Percentiles rank a stretch among this genome's conserved stretches.
Conservation (phyloP, 2,329 filamentous ascomycete genomes). For the Nemania diffusa region DNA sequence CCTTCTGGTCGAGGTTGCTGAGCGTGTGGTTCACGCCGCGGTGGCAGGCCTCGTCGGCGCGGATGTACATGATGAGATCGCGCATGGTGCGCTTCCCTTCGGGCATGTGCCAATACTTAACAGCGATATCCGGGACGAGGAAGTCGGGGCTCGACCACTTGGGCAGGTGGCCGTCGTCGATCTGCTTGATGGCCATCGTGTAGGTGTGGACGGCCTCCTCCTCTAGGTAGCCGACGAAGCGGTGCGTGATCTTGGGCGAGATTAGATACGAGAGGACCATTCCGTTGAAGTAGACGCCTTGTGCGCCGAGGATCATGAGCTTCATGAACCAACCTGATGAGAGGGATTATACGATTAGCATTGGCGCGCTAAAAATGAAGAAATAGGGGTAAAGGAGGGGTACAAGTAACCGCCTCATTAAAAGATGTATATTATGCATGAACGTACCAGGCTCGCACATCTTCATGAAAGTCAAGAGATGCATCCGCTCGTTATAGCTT, state of each 20-base stretch:
- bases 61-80: slow-evolving; percentile 87
- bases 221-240: slow-evolving; percentile 96
- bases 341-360: slow-evolving; percentile 17
- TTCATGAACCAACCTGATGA: slow-evolving; percentile 84
- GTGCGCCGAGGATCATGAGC: slow-evolving; percentile 87
- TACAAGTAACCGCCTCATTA: background rate
- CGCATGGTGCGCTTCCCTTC: slow-evolving; percentile 83
- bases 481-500: slow-evolving; percentile 94
- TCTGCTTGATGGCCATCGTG: slow-evolving; percentile 85
- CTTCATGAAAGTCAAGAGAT: slow-evolving; percentile 91
- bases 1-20: slow-evolving; percentile 83
- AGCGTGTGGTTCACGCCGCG: slow-evolving; percentile 96
- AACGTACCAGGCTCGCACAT: slow-evolving; percentile 77
- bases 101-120: slow-evolving; percentile 95
- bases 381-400: background rate
- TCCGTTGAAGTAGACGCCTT: slow-evolving; percentile 96
- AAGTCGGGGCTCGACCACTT: slow-evolving; percentile 79
- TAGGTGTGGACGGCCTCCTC: slow-evolving; percentile 98
- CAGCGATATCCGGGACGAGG: slow-evolving; percentile 84
- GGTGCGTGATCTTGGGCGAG: slow-evolving; percentile 87
- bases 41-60: slow-evolving; percentile 89
- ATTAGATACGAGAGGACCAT: slow-evolving; percentile 91
- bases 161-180: slow-evolving; percentile 85
- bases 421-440: background rate
- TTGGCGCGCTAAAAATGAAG: background rate